Evolutionary conservation across 345 rosid genomes (phyloP).

Genomic region (Gossypioides kirkii): DNA sequence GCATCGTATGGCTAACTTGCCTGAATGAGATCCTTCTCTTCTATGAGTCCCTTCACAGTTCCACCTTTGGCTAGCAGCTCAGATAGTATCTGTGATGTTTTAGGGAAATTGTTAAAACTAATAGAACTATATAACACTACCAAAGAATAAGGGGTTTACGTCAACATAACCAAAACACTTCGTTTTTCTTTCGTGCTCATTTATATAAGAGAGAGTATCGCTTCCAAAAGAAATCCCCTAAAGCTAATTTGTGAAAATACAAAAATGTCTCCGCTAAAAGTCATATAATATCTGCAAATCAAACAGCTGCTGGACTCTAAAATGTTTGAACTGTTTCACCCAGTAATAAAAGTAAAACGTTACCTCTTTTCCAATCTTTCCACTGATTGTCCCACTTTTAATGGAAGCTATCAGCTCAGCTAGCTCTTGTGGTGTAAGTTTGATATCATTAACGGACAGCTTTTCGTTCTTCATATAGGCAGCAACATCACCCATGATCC

Average conservation of each 20-base stretch:
- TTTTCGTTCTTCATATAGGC: constrained; percentile 83
- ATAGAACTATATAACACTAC: not conserved
- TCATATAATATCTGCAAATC: not conserved
- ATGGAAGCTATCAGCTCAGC: constrained; percentile 84
- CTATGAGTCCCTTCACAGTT: constrained; percentile 75
- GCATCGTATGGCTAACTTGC: constrained; percentile 38
- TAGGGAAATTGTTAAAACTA: not conserved
- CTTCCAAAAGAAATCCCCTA: too few species aligned
- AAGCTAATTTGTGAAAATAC: too few species aligned
- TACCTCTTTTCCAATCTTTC: constrained; percentile 92
- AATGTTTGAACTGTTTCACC: constrained; percentile 4
- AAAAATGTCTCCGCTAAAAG: too few species aligned
- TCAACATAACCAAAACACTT: not conserved
- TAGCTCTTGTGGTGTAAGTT: constrained; percentile 71
- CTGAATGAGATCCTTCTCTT: constrained; percentile 87
- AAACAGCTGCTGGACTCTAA: not conserved
- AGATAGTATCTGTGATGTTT: constrained; percentile 54
- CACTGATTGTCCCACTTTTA: constrained; percentile 80
- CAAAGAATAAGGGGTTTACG: not conserved
- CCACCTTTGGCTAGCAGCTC: constrained; percentile 93
- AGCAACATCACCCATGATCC: constrained; percentile 95
- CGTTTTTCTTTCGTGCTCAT: not conserved
- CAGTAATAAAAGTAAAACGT: not conserved
- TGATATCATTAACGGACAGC: constrained; percentile 63
- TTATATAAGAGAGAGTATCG: not conserved